A percentile compares a stretch with the other conserved stretches of the same genome.
Evolutionary conservation across 306 rosid species (phyloP).

Genomic region (Cicer pinnatifidum): DNA sequence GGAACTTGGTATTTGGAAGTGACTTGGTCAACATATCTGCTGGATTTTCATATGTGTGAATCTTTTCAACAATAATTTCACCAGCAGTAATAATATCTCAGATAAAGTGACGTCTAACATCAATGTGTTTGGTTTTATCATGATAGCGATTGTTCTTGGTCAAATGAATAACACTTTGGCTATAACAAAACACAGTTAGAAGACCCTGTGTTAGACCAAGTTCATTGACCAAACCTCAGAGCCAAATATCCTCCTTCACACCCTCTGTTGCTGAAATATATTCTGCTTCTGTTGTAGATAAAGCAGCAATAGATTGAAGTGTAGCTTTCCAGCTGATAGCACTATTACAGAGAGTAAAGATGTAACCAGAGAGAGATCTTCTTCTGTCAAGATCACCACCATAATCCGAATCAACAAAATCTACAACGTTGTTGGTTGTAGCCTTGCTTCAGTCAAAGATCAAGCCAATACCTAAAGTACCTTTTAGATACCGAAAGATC

Average conservation of each 20-base stretch:
- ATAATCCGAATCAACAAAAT: too few relatives aligned
- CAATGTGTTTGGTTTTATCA: not conserved
- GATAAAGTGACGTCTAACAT: not conserved
- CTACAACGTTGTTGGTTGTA: not conserved
- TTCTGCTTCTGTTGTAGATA: too few relatives aligned
- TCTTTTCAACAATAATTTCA: not conserved
- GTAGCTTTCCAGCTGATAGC: too few relatives aligned
- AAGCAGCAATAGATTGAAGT: too few relatives aligned
- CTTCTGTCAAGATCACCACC: too few relatives aligned
- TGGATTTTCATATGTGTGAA: not conserved
- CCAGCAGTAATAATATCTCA: not conserved
- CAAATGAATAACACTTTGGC: not conserved
- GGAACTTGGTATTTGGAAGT: conserved; percentile 1
- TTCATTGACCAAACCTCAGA: too few relatives aligned
- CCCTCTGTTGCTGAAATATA: too few relatives aligned
- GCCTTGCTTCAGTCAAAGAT: not conserved
- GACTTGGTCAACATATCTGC: not conserved
- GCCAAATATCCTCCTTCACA: too few relatives aligned
- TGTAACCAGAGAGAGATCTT: too few relatives aligned
- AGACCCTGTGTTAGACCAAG: too few relatives aligned
- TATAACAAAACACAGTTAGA: not conserved
- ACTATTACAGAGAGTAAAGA: too few relatives aligned
- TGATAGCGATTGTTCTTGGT: not conserved
- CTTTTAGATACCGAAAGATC: not conserved
- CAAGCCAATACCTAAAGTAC: too few relatives aligned